phyloP scores from a whole-genome alignment of 768 basidiomycete species.

The Boletus pseudo-olivaceus region DNA sequence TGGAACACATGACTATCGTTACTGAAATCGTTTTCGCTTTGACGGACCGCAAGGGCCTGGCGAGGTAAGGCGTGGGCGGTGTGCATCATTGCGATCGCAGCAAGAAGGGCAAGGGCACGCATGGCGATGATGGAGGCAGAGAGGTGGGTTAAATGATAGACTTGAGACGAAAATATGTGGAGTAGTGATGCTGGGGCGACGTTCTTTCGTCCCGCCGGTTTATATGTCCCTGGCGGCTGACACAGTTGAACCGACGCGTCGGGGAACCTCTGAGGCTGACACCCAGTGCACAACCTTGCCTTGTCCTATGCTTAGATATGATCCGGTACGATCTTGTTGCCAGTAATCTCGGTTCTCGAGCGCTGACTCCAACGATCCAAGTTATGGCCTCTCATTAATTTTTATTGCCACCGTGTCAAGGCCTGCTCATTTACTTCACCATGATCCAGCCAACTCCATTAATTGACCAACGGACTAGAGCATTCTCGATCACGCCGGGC shows the following conservation, averaged over 20 bases:
- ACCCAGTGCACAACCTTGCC: not conserved
- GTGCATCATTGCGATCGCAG: conserved; percentile 25
- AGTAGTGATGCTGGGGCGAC: not conserved
- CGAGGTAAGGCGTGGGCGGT: conserved; percentile 21
- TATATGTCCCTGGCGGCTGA: conserved; percentile 27
- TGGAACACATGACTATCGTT: conserved; percentile 26
- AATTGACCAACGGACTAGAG: not conserved
- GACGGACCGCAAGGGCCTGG: conserved; percentile 20
- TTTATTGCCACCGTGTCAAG: not conserved
- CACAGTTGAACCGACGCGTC: not conserved
- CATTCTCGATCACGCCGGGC: not conserved
- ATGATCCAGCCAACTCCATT: not conserved
- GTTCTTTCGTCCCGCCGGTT: conserved; percentile 1
- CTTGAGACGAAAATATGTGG: not conserved
- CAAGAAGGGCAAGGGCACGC: conserved; percentile 21
- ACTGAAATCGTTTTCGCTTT: conserved; percentile 13
- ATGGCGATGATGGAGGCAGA: conserved; percentile 23
- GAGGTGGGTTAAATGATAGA: conserved; percentile 9
- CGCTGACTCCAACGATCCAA: not conserved
- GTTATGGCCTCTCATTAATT: not conserved
- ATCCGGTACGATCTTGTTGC: not conserved
- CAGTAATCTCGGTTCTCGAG: not conserved
- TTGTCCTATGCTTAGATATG: not conserved
- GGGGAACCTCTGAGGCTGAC: conserved; percentile 20
- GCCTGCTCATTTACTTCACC: not conserved